phyloP scores from a whole-genome alignment of 106 monocot genomes.

The Dendrobium catenatum region DNA sequence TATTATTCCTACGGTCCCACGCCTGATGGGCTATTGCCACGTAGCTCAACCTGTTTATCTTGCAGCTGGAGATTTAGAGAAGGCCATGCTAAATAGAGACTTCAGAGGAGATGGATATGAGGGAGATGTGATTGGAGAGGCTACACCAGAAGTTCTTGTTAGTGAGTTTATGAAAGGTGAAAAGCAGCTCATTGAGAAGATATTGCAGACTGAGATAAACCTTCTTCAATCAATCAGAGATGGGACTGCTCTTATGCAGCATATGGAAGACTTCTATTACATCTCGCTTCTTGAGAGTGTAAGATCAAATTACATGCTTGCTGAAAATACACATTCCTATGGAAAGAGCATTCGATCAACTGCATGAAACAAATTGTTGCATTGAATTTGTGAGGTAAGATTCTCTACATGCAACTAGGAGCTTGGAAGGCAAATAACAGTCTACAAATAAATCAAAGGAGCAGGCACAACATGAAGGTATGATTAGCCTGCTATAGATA shows the following conservation, averaged over 20 bases:
- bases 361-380: not conserved
- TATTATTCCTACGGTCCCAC: slow-evolving; percentile 93
- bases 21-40: slow-evolving; percentile 94
- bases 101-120: slow-evolving; percentile 52
- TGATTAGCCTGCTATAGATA: not conserved
- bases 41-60: slow-evolving; percentile 96
- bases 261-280: slow-evolving; percentile 99
- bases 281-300: slow-evolving; percentile 60
- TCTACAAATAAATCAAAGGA: not conserved
- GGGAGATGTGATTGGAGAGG: slow-evolving; percentile 85
- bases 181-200: slow-evolving; percentile 80
- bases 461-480: not conserved
- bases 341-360: slow-evolving; percentile 2
- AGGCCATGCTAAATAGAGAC: slow-evolving; percentile 58
- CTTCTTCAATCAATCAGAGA: slow-evolving; percentile 84
- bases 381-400: not conserved
- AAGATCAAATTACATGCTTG: slow-evolving; percentile 24
- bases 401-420: no score
- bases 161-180: slow-evolving; percentile 95
- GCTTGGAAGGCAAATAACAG: no score
- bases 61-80: slow-evolving; percentile 43
- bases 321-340: slow-evolving; percentile 4
- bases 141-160: slow-evolving; percentile 82
- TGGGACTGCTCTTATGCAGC: slow-evolving; percentile 96
- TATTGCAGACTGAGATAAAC: slow-evolving; percentile 89